These are phyloP conservation scores for Porphyrellus cyaneotinctus DNA, from an alignment of 768 basidiomycete genomes.

Conservation along the genomic window DNA sequence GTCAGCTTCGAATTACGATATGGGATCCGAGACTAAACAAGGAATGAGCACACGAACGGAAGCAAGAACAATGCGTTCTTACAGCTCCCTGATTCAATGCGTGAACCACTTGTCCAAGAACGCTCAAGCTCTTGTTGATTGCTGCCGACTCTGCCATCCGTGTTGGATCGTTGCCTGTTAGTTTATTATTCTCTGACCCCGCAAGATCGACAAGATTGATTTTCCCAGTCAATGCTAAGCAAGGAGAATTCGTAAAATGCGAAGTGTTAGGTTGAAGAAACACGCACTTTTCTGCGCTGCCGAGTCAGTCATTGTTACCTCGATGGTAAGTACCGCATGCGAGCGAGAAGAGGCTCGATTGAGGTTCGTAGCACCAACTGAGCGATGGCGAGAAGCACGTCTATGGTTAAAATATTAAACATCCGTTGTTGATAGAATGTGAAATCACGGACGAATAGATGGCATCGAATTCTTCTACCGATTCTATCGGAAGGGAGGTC, in stretches of 20 bases:
- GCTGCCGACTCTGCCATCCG: slow-evolving; percentile 86
- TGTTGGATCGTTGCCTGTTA: slow-evolving; percentile 82
- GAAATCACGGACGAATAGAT: slow-evolving; percentile 42
- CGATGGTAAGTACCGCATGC: slow-evolving; percentile 80
- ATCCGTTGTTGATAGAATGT: background rate
- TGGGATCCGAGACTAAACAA: slow-evolving; percentile 65
- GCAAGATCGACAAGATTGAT: slow-evolving; percentile 88
- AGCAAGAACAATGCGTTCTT: slow-evolving; percentile 18
- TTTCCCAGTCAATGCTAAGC: slow-evolving; percentile 62
- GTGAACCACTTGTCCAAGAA: slow-evolving; percentile 84
- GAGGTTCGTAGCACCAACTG: slow-evolving; percentile 80
- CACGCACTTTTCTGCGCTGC: slow-evolving; percentile 50
- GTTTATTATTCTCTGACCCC: slow-evolving; percentile 89
- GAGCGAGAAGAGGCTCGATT: slow-evolving; percentile 85
- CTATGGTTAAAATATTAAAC: slow-evolving; percentile 34
- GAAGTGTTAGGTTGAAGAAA: background rate
- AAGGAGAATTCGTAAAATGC: background rate
- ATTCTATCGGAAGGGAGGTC: slow-evolving; percentile 35
- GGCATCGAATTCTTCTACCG: slow-evolving; percentile 43
- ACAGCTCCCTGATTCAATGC: slow-evolving; percentile 73
- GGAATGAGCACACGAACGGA: slow-evolving; percentile 4
- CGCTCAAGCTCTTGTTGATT: slow-evolving; percentile 86
- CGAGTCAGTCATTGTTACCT: slow-evolving; percentile 56
- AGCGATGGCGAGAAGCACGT: slow-evolving; percentile 70
- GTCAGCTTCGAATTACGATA: slow-evolving; percentile 90